These are phyloP conservation scores for Colletotrichum shisoi DNA, from an alignment of 2,329 filamentous ascomycete species.

Conservation along the genomic window DNA sequence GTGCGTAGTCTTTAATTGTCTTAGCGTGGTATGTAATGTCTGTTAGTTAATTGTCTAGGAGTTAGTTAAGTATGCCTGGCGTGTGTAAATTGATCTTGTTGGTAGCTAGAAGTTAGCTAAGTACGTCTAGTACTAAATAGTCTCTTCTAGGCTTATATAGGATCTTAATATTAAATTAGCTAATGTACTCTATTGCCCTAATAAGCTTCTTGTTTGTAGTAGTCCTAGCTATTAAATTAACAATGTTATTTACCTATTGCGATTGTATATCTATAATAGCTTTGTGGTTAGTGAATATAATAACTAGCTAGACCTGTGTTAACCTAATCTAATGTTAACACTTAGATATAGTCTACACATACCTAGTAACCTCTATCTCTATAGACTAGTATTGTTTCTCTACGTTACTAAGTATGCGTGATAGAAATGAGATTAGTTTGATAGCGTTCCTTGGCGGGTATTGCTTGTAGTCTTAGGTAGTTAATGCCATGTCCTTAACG, in stretches of 20 bases:
- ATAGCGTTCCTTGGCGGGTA: background rate
- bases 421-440: background rate
- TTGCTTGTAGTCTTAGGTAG: background rate
- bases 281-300: background rate
- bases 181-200: background rate
- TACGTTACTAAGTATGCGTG: background rate
- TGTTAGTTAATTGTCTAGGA: background rate
- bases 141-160: background rate
- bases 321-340: background rate
- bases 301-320: background rate
- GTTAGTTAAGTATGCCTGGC: background rate
- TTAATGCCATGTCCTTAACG: background rate
- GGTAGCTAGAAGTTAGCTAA: background rate
- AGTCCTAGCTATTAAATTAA: background rate
- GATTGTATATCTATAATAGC: background rate
- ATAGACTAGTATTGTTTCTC: background rate
- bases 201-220: background rate
- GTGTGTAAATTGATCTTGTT: background rate
- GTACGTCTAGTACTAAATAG: background rate
- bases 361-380: background rate
- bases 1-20: background rate
- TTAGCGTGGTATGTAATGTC: background rate
- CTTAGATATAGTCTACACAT: background rate
- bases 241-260: background rate
- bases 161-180: background rate